Evolutionary conservation across 768 basidiomycete genomes (phyloP).

Genomic region (Harrya chromipes): DNA sequence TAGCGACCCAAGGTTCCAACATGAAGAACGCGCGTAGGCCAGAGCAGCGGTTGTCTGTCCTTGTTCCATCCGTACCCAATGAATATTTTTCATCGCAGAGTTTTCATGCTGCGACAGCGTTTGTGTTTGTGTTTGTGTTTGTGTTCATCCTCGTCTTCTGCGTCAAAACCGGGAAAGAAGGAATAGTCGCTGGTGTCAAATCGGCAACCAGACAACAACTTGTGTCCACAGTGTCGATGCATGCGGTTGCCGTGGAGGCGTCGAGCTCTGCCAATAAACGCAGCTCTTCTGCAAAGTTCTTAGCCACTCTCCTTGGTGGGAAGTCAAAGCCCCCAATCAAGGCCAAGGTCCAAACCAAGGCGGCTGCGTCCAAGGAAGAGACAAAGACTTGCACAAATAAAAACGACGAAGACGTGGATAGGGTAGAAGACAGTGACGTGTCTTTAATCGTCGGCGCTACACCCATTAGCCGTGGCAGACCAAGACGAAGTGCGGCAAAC

Average conservation of each 20-base stretch:
- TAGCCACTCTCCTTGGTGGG: background rate
- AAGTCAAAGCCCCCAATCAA: background rate
- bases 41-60: constrained; percentile 27
- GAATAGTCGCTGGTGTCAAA: too few species aligned
- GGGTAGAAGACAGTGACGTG: background rate
- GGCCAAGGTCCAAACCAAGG: constrained; percentile 1
- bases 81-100: constrained; percentile 26
- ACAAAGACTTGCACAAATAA: background rate
- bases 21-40: constrained; percentile 1
- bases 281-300: constrained; percentile 13
- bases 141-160: background rate
- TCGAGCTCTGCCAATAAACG: too few species aligned
- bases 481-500: constrained; percentile 52
- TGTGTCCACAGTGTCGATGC: too few species aligned
- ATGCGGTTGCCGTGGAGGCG: too few species aligned
- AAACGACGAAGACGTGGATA: background rate
- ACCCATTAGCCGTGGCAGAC: constrained; percentile 18
- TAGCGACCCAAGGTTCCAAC: background rate
- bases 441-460: constrained; percentile 12
- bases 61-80: constrained; percentile 25
- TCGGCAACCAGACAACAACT: too few species aligned
- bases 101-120: background rate
- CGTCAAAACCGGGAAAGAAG: background rate
- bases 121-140: background rate
- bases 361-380: background rate